Conservation (phyloP, 192 early-diverging fungal species). For the Coemansia sp. region DNA sequence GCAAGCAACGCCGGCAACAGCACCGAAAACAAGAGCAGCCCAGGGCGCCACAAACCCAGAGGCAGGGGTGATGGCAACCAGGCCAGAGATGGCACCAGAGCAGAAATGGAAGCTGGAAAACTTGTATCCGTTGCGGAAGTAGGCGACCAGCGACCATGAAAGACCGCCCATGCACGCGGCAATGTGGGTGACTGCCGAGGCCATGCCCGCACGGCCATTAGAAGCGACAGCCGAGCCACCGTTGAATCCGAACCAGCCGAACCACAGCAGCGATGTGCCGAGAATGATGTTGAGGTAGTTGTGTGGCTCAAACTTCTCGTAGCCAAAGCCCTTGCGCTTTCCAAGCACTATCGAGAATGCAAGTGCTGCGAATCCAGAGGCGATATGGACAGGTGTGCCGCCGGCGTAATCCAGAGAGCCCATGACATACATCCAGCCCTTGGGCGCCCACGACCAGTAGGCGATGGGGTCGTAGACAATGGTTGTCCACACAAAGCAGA, state of each 20-base stretch:
- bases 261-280: slow-evolving; percentile 88
- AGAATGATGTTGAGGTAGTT: slow-evolving; percentile 91
- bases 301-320: slow-evolving; percentile 78
- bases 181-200: slow-evolving; percentile 81
- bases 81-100: slow-evolving; percentile 87
- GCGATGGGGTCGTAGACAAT: slow-evolving; percentile 92
- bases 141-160: slow-evolving; percentile 82
- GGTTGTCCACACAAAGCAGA: slow-evolving; percentile 91
- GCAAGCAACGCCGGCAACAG: slow-evolving; percentile 69
- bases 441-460: slow-evolving; percentile 89
- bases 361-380: slow-evolving; percentile 84
- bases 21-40: slow-evolving; percentile 80
- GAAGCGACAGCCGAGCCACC: slow-evolving; percentile 80
- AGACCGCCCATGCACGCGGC: slow-evolving; percentile 79
- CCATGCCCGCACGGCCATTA: slow-evolving; percentile 85
- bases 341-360: slow-evolving; percentile 88
- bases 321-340: slow-evolving; percentile 72
- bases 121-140: slow-evolving; percentile 71
- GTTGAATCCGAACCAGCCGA: slow-evolving; percentile 98
- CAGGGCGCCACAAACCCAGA: slow-evolving; percentile 84
- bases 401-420: slow-evolving; percentile 94
- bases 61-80: slow-evolving; percentile 92
- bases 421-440: slow-evolving; percentile 82
- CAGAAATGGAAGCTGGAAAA: slow-evolving; percentile 92
- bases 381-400: slow-evolving; percentile 93